Evolutionary conservation across 2,329 filamentous ascomycete species (phyloP).

Genomic region (Gnomoniopsis smithogilvyi): DNA sequence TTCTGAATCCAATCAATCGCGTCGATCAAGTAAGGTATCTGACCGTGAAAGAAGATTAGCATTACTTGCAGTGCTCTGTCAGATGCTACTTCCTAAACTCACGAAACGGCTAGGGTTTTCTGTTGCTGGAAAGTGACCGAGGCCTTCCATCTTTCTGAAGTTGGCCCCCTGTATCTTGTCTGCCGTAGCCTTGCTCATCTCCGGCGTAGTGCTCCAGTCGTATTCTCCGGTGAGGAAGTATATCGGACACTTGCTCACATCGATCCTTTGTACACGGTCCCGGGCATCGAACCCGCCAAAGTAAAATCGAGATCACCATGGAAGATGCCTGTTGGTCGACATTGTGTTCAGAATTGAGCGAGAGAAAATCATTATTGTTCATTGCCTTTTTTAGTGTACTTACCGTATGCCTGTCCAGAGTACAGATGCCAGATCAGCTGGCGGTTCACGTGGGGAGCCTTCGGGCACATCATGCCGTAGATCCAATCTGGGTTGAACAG

Average conservation of each 20-base stretch:
- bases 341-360: neutral
- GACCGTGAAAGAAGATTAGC: neutral
- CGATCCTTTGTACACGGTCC: slow-evolving; percentile 38
- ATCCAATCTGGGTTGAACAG: slow-evolving; percentile 46
- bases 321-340: slow-evolving; percentile 32
- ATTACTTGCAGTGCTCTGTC: neutral
- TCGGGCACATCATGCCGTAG: slow-evolving; percentile 46
- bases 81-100: neutral
- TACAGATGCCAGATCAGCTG: slow-evolving; percentile 48
- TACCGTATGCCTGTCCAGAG: slow-evolving; percentile 44
- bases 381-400: neutral
- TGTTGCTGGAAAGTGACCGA: slow-evolving; percentile 13
- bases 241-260: slow-evolving; percentile 45
- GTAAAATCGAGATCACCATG: slow-evolving; percentile 50
- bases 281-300: slow-evolving; percentile 48
- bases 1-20: neutral
- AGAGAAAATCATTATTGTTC: neutral
- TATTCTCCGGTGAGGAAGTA: slow-evolving; percentile 40
- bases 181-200: slow-evolving; percentile 12
- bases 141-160: slow-evolving; percentile 12
- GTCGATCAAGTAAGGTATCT: neutral
- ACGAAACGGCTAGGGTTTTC: slow-evolving; percentile 13
- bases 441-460: slow-evolving; percentile 39
- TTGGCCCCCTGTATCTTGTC: slow-evolving; percentile 13
- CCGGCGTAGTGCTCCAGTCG: slow-evolving; percentile 17